A percentile compares a stretch with the other conserved stretches of the same genome.
These are phyloP conservation scores for Capsicum pubescens DNA, from an alignment of 257 asterid genomes.

Conservation along the genomic window DNA sequence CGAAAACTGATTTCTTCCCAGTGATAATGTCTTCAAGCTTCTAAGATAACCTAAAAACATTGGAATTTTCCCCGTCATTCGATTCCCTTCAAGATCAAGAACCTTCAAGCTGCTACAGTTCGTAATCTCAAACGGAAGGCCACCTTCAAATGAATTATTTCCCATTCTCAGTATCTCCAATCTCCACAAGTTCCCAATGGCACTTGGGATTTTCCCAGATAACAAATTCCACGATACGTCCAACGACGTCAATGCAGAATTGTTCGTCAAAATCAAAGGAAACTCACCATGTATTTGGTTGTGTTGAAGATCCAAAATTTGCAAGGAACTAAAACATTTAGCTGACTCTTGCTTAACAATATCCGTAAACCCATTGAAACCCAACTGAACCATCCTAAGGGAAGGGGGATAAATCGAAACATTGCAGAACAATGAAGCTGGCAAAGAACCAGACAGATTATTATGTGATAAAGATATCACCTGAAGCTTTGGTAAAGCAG, in stretches of 20 bases:
- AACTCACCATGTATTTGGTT: constrained; percentile 51
- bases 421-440: constrained; percentile 62
- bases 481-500: constrained; percentile 55
- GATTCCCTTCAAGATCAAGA: constrained; percentile 69
- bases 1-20: constrained; percentile 59
- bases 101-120: constrained; percentile 53
- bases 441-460: constrained; percentile 62
- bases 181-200: constrained; percentile 51
- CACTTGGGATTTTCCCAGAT: constrained; percentile 52
- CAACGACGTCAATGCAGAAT: constrained; percentile 47
- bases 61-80: constrained; percentile 55
- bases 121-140: constrained; percentile 49
- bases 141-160: constrained; percentile 56
- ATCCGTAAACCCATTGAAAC: constrained; percentile 62
- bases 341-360: constrained; percentile 43
- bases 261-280: constrained; percentile 46
- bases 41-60: constrained; percentile 43
- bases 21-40: constrained; percentile 46
- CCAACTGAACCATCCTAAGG: constrained; percentile 57
- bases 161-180: constrained; percentile 63
- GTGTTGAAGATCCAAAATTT: constrained; percentile 57
- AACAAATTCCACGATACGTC: constrained; percentile 67
- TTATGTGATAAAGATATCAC: constrained; percentile 57
- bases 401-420: constrained; percentile 55
- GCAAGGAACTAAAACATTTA: constrained; percentile 45